Evolutionary conservation across 140 eudicot species (phyloP), one percentile per base, ranked within the genome.

Genomic region (Anethum foeniculum): DNA sequence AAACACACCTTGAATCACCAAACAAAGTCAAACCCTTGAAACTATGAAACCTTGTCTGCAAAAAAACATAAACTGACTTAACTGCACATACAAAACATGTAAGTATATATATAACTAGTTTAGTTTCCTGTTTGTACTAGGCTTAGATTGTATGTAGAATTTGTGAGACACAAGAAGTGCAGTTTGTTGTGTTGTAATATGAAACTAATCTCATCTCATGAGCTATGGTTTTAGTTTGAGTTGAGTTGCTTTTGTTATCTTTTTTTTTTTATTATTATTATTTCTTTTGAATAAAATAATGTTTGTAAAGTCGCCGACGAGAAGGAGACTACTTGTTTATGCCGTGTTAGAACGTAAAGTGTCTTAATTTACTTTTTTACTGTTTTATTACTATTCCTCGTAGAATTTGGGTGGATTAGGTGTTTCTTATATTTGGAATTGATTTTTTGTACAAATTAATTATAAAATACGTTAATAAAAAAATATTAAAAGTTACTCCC

Each of bases 251-350:
- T 34, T 68, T 30, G 9, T 16, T 7, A 4, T 1, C 27, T 56
- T 56, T 56, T 16, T 18, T 54, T 18, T 1, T 1, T 21, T 67
- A 28, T 30, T n/a, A n/a, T 34, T 34, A 34, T 12, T 5, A 25
- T 10, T 68, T 13, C 74, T 68, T 68, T 68, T 32, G 43, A 68
- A 30, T 68, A 68, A 30, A 68, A 68, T 68, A 68, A 30, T 32
- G 74, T 68, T 16, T 5, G 43, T 68, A 68, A 68, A 68, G 74
- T 68, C 74, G 74, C 74, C 74, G 44, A 30, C 73, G 43, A 62
- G 14, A 25, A 21, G 3, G 15, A 30, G 74, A 32, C 67, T 58
- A 0, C 1, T 32, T 14, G 43, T 51, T 7, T 19, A 21, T 19
- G 27, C 10, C 62, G 62, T 54, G 62, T 54, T 54, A 54, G 62